These are phyloP conservation scores for Fraxinus cuspidata DNA, from an alignment of 257 asterid species.

Conservation along the genomic window DNA sequence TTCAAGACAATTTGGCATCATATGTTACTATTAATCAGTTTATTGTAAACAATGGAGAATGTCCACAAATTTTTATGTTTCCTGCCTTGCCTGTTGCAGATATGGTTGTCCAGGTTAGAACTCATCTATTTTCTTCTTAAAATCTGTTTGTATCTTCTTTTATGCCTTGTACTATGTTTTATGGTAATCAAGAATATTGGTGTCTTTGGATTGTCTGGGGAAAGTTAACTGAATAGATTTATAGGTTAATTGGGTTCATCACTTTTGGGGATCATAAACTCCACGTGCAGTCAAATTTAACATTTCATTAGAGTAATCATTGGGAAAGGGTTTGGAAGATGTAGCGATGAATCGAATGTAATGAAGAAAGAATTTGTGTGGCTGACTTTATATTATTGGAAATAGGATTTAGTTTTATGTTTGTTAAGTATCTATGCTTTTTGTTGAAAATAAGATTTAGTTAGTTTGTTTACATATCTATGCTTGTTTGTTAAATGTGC, in stretches of 20 bases:
- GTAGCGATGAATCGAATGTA: neutral
- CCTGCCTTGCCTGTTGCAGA: neutral
- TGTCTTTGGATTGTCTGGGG: neutral
- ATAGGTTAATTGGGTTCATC: neutral
- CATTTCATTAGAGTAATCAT: neutral
- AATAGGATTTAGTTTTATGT: neutral
- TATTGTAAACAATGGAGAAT: neutral
- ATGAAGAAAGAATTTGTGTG: neutral
- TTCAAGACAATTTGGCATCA: neutral
- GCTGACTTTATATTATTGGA: neutral
- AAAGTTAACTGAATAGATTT: neutral
- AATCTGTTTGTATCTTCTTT: neutral
- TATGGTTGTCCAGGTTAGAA: neutral
- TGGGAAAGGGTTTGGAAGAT: neutral
- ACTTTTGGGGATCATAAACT: neutral
- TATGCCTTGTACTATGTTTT: neutral
- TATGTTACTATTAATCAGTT: neutral
- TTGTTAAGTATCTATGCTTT: neutral
- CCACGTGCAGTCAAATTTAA: neutral
- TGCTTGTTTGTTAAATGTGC: neutral
- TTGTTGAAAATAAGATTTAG: neutral
- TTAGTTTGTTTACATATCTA: neutral
- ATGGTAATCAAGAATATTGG: neutral
- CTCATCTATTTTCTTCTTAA: neutral
- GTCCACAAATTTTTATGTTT: neutral